These are phyloP conservation scores for Talaromyces albobiverticillius DNA, from an alignment of 2,329 filamentous ascomycete genomes.

Conservation along the genomic window DNA sequence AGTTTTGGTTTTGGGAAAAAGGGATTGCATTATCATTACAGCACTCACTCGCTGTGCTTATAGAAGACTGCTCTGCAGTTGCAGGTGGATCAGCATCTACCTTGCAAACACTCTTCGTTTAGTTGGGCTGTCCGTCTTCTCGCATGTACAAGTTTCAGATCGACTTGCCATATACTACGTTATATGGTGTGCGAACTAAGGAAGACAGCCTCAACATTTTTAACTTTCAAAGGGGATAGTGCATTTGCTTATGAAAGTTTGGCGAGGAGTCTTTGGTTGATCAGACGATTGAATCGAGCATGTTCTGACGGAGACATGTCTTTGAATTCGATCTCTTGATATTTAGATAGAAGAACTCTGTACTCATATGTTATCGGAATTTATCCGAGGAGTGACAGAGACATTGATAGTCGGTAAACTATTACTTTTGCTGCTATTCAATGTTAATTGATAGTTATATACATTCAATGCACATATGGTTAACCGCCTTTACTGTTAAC, in stretches of 20 bases:
- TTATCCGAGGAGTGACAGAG: too few species aligned
- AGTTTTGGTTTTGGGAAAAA: constrained; percentile 9
- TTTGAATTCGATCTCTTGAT: neutral
- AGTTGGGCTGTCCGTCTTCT: neutral
- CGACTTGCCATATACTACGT: too few species aligned
- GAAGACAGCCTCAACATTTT: neutral
- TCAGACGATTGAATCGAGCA: neutral
- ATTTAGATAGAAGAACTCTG: neutral
- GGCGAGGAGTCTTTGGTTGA: too few species aligned
- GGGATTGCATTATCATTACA: constrained; percentile 13
- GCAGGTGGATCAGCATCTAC: too few species aligned
- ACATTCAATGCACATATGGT: constrained; percentile 11
- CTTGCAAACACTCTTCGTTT: neutral
- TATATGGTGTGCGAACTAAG: neutral
- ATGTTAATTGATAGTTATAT: neutral
- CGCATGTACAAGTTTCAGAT: too few species aligned
- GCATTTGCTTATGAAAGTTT: neutral
- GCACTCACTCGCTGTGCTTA: constrained; percentile 37
- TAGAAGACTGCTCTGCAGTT: constrained; percentile 14
- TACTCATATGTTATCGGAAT: too few species aligned
- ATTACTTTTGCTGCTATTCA: neutral
- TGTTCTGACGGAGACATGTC: neutral
- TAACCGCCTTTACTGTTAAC: too few species aligned
- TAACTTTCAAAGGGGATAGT: neutral
- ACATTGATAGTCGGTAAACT: neutral